Percentiles rank a stretch among this genome's conserved stretches.
phyloP scores from a whole-genome alignment of 1,284 basidiomycete species.

The Retiboletus fuscus region DNA sequence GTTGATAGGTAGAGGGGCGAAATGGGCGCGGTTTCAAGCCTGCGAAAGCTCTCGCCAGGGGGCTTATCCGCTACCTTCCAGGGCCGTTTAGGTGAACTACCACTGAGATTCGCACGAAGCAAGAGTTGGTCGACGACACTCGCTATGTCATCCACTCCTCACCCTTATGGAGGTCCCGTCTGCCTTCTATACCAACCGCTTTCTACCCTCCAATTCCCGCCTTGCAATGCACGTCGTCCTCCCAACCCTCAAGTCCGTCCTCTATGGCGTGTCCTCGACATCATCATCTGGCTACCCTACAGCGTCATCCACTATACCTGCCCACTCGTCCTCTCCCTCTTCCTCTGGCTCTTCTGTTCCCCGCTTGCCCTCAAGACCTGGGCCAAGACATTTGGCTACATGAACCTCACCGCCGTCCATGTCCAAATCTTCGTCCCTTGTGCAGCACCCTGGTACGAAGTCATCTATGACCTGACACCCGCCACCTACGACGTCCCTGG shows the following conservation, averaged over 20 bases:
- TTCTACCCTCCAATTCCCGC: constrained; percentile 80
- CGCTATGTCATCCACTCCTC: no score
- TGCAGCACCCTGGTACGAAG: constrained; percentile 97
- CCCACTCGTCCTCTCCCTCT: constrained; percentile 83
- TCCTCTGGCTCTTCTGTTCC: constrained; percentile 85
- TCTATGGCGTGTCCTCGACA: constrained; percentile 93
- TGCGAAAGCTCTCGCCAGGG: no score
- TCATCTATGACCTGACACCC: constrained; percentile 95
- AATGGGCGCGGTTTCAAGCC: no score
- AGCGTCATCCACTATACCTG: constrained; percentile 91
- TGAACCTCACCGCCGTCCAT: constrained; percentile 92
- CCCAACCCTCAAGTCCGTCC: constrained; percentile 92
- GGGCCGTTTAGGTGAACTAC: no score
- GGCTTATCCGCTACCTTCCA: no score
- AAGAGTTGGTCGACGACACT: no score
- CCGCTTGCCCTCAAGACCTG: constrained; percentile 88
- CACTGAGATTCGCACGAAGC: no score
- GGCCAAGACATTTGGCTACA: constrained; percentile 91
- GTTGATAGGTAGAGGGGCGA: no score
- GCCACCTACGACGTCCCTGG: constrained; percentile 93
- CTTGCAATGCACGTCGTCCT: constrained; percentile 92
- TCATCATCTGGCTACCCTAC: constrained; percentile 96
- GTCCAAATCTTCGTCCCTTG: constrained; percentile 93
- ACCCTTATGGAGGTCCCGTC: no score
- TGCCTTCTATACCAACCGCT: constrained; percentile 89